Percentiles rank a stretch among this genome's conserved stretches.
Evolutionary conservation across 495 filamentous ascomycete species (phyloP).

Genomic region (Lophium mytilinum): DNA sequence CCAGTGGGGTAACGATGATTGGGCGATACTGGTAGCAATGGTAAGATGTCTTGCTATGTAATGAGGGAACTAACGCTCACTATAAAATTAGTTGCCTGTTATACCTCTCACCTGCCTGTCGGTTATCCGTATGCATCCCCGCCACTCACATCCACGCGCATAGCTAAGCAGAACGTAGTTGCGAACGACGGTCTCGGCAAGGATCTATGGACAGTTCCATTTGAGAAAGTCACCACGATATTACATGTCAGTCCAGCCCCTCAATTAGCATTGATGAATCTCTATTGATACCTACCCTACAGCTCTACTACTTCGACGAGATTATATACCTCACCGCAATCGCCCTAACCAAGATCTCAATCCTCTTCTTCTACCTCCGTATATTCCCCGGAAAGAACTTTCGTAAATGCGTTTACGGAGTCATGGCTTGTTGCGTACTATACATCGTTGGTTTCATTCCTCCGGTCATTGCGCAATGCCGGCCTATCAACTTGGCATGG

Average conservation of each 20-base stretch:
- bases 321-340: slow-evolving; percentile 34
- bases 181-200: slow-evolving; percentile 15
- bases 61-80: background rate
- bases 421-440: slow-evolving; percentile 30
- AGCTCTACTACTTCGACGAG: slow-evolving; percentile 23
- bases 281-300: background rate
- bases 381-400: slow-evolving; percentile 38
- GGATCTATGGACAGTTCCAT: slow-evolving; percentile 21
- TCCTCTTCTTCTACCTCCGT: slow-evolving; percentile 46
- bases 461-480: slow-evolving; percentile 38
- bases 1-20: slow-evolving; percentile 18
- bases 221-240: slow-evolving; percentile 17
- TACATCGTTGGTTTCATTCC: slow-evolving; percentile 37
- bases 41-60: background rate
- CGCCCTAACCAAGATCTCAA: slow-evolving; percentile 38
- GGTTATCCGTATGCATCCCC: slow-evolving; percentile 4
- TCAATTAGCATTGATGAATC: background rate
- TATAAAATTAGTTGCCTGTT: slow-evolving; percentile 5
- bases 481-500: slow-evolving; percentile 31
- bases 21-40: slow-evolving; percentile 16
- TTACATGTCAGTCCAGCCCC: slow-evolving; percentile 4
- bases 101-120: slow-evolving; percentile 12
- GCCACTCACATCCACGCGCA: background rate
- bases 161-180: background rate
- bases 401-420: slow-evolving; percentile 23